Evolutionary conservation across 2,329 filamentous ascomycete genomes (phyloP).

Genomic region (Cytospora mali): DNA sequence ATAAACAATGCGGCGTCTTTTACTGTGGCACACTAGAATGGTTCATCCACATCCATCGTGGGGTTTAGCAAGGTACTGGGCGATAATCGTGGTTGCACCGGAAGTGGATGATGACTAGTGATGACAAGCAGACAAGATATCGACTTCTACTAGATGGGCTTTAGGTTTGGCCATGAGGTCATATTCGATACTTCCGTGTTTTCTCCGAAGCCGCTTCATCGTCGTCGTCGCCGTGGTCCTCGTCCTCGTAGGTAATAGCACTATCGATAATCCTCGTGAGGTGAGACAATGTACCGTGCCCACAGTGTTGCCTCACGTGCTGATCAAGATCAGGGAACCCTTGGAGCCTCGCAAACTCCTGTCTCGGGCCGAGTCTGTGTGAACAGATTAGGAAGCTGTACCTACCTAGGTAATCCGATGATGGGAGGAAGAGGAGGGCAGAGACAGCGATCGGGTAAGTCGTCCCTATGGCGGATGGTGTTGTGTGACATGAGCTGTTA

Average conservation of each 20-base stretch:
- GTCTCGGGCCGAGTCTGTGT: too few relatives aligned
- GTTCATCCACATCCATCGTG: background rate
- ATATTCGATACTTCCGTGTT: background rate
- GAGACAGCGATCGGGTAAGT: background rate
- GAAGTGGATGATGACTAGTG: background rate
- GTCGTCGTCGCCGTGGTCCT: too few relatives aligned
- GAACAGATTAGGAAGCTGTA: too few relatives aligned
- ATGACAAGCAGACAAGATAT: background rate
- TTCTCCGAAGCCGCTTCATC: background rate
- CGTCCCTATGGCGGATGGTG: background rate
- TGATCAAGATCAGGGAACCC: too few relatives aligned
- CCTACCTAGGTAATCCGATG: too few relatives aligned
- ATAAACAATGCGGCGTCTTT: too few relatives aligned
- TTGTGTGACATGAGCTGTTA: background rate
- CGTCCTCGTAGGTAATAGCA: too few relatives aligned
- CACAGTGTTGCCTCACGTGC: too few relatives aligned
- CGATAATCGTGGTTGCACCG: background rate
- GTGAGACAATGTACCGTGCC: too few relatives aligned
- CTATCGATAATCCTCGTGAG: too few relatives aligned
- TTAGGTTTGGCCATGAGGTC: background rate
- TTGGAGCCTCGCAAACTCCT: too few relatives aligned
- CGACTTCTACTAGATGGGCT: background rate
- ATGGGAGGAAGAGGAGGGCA: background rate
- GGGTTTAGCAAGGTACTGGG: background rate
- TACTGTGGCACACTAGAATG: too few relatives aligned